Evolutionary conservation across 192 early-diverging fungal genomes (phyloP).

Genomic region (Backusella tuberculispora): DNA sequence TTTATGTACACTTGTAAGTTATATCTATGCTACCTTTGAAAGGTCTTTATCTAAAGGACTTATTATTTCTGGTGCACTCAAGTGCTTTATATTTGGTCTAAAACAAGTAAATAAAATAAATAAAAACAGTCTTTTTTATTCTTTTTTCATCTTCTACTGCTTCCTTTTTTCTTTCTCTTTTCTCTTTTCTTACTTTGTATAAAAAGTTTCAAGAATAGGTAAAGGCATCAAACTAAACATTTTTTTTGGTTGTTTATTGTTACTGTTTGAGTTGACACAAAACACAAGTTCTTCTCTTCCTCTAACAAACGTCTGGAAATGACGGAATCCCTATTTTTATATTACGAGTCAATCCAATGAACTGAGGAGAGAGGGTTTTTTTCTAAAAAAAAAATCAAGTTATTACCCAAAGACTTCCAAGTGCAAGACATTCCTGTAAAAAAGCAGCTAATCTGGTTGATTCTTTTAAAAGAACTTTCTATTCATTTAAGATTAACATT

Average conservation of each 20-base stretch:
- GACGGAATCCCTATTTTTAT: background rate
- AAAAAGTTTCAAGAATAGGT: slow-evolving; percentile 12
- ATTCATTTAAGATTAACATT: background rate
- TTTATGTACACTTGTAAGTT: background rate
- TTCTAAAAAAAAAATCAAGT: background rate
- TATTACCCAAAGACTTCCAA: slow-evolving; percentile 19
- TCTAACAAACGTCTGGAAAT: slow-evolving; percentile 11
- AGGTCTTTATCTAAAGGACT: slow-evolving; percentile 12
- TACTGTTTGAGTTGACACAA: background rate
- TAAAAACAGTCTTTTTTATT: background rate
- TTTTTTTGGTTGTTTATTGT: background rate
- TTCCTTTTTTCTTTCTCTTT: too few species aligned
- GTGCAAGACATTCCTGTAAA: slow-evolving; percentile 14
- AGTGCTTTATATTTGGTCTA: background rate
- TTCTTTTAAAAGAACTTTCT: slow-evolving; percentile 13
- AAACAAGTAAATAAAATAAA: background rate
- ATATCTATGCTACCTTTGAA: background rate
- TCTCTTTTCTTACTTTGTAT: slow-evolving; percentile 19
- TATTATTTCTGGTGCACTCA: slow-evolving; percentile 9
- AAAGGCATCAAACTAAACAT: background rate
- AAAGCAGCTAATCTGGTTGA: slow-evolving; percentile 3
- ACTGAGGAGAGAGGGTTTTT: background rate
- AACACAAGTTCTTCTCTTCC: slow-evolving; percentile 19
- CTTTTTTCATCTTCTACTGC: too few species aligned
- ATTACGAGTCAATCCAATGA: background rate